Conservation (phyloP, 768 basidiomycete genomes). For the Suillus occidentalis region DNA sequence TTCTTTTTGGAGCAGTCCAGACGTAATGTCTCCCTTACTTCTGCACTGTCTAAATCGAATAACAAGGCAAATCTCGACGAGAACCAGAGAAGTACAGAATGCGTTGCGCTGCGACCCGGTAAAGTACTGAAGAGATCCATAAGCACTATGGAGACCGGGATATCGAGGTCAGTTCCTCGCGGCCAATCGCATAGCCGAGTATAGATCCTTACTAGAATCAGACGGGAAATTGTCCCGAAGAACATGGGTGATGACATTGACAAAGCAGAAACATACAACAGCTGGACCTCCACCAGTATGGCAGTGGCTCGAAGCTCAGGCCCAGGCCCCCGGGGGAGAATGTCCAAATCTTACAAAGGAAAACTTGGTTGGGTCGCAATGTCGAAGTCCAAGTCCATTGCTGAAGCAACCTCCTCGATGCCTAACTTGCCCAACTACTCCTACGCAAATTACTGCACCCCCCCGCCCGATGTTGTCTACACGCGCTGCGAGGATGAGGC, state of each 20-base stretch:
- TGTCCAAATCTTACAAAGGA: background rate
- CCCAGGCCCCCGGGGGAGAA: background rate
- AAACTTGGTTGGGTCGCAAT: conserved; percentile 8
- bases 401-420: conserved; percentile 8
- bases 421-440: conserved; percentile 34
- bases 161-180: conserved; percentile 1
- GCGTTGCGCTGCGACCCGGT: background rate
- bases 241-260: no score
- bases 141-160: background rate
- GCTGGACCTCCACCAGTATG: background rate
- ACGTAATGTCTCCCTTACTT: background rate
- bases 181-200: background rate
- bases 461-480: conserved; percentile 38
- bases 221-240: background rate
- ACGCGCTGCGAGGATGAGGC: conserved; percentile 42
- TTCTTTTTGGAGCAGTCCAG: conserved; percentile 15
- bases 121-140: background rate
- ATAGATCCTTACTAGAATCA: background rate
- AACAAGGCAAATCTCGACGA: background rate
- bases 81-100: background rate
- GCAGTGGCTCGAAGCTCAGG: background rate
- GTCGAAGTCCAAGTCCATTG: conserved; percentile 3
- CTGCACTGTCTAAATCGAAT: background rate
- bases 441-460: conserved; percentile 34
- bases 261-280: background rate